Conservation (phyloP, 2,329 filamentous ascomycete species). For the Apiospora hydei region DNA sequence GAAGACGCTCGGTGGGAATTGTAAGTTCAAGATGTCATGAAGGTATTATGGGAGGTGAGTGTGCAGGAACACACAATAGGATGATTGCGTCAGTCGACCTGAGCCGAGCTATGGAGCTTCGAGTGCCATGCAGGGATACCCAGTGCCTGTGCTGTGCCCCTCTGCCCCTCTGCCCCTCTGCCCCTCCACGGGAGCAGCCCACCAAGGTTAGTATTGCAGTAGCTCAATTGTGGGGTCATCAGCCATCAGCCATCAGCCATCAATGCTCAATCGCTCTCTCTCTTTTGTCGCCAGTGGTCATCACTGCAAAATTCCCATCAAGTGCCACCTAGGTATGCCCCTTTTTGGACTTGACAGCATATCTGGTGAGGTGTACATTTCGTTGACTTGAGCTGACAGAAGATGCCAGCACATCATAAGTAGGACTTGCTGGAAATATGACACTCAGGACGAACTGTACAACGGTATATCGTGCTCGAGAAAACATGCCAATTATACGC, state of each 20-base stretch:
- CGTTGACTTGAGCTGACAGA: too few species aligned
- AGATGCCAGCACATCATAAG: too few species aligned
- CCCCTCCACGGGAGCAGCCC: background rate
- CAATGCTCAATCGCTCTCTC: background rate
- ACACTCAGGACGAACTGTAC: too few species aligned
- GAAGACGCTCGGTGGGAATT: background rate
- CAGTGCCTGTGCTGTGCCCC: background rate
- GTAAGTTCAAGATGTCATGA: background rate
- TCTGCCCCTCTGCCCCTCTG: background rate
- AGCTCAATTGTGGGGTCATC: slow-evolving; percentile 6
- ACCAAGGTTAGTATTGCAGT: background rate
- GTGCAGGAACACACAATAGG: background rate
- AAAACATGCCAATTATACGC: too few species aligned
- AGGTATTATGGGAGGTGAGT: background rate
- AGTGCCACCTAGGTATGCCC: too few species aligned
- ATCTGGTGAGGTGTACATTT: too few species aligned
- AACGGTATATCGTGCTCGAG: too few species aligned
- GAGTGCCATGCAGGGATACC: background rate
- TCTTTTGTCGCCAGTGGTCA: too few species aligned
- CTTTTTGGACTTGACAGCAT: too few species aligned
- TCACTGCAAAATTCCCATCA: too few species aligned
- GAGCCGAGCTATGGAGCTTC: background rate
- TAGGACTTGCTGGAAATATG: too few species aligned
- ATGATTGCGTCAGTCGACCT: slow-evolving; percentile 6
- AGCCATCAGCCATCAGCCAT: background rate